phyloP scores from a whole-genome alignment of 495 filamentous ascomycete species.

The Penicillium taxi region DNA sequence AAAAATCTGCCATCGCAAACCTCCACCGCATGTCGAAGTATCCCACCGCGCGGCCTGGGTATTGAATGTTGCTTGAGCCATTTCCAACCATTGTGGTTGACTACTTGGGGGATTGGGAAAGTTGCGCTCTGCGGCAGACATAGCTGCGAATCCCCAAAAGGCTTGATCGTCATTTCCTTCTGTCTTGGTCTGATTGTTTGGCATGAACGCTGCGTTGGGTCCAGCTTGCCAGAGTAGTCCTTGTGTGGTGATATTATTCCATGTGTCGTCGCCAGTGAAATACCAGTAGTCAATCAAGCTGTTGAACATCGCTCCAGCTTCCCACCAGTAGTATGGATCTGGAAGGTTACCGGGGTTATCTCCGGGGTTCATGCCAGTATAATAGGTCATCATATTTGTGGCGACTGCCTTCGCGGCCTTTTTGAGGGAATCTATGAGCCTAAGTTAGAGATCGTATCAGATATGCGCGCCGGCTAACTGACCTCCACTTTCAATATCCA shows the following conservation, averaged over 20 bases:
- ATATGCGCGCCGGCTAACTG: not conserved
- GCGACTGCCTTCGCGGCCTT: slow-evolving; percentile 34
- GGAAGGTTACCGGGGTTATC: slow-evolving; percentile 66
- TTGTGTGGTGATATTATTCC: slow-evolving; percentile 60
- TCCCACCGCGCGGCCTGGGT: slow-evolving; percentile 68
- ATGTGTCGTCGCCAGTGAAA: slow-evolving; percentile 66
- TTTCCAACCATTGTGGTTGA: slow-evolving; percentile 64
- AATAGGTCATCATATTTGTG: slow-evolving; percentile 49
- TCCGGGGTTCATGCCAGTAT: slow-evolving; percentile 63
- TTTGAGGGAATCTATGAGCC: slow-evolving; percentile 40
- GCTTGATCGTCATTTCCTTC: slow-evolving; percentile 79
- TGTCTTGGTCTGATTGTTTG: slow-evolving; percentile 68
- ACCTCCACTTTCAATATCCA: slow-evolving; percentile 20
- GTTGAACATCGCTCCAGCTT: slow-evolving; percentile 69
- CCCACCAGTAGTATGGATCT: slow-evolving; percentile 78
- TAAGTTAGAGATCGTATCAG: not conserved
- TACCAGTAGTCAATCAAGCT: slow-evolving; percentile 77
- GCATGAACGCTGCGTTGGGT: slow-evolving; percentile 63
- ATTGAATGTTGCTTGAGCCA: slow-evolving; percentile 79
- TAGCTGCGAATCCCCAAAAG: slow-evolving; percentile 78
- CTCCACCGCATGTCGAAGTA: slow-evolving; percentile 55
- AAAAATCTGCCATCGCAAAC: slow-evolving; percentile 81
- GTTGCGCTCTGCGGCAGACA: slow-evolving; percentile 73
- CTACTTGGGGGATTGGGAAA: slow-evolving; percentile 51
- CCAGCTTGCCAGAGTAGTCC: slow-evolving; percentile 66